Conservation (phyloP, 1,284 basidiomycete genomes). For the Sphagnurus paluster region DNA sequence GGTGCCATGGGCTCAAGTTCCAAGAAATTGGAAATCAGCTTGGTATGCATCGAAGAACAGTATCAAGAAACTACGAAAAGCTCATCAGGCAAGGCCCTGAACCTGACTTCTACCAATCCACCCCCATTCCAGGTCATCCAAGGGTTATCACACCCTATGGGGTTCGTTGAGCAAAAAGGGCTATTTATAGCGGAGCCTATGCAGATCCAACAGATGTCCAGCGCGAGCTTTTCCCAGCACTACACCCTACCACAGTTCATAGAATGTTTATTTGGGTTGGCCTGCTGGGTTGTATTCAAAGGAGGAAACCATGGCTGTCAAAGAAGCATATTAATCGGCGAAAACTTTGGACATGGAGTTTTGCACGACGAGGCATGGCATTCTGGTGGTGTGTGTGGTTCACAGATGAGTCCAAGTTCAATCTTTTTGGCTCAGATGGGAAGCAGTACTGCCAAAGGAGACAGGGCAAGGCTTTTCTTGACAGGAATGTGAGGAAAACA, state of each 20-base stretch:
- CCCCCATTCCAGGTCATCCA: too few species aligned
- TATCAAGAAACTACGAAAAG: too few species aligned
- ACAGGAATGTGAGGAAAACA: conserved; percentile 15
- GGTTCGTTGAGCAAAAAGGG: background rate
- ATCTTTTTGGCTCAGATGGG: conserved; percentile 27
- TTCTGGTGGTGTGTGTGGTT: conserved; percentile 6
- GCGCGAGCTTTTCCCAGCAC: background rate
- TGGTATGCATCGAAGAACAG: too few species aligned
- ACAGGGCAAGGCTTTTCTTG: conserved; percentile 17
- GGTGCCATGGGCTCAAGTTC: too few species aligned
- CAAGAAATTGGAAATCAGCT: too few species aligned
- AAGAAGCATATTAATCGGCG: background rate
- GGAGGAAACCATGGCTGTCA: background rate
- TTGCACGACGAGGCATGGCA: background rate
- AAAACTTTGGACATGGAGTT: background rate
- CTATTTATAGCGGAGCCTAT: background rate
- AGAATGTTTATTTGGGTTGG: background rate
- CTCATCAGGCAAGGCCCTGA: too few species aligned
- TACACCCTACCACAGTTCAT: background rate
- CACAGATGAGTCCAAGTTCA: too few species aligned
- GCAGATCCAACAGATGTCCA: background rate
- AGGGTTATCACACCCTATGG: too few species aligned
- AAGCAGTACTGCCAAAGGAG: conserved; percentile 20
- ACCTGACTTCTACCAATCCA: too few species aligned
- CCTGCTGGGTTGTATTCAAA: background rate